These are phyloP conservation scores for Gossypium stocksii DNA, from an alignment of 345 rosid species.

Conservation along the genomic window DNA sequence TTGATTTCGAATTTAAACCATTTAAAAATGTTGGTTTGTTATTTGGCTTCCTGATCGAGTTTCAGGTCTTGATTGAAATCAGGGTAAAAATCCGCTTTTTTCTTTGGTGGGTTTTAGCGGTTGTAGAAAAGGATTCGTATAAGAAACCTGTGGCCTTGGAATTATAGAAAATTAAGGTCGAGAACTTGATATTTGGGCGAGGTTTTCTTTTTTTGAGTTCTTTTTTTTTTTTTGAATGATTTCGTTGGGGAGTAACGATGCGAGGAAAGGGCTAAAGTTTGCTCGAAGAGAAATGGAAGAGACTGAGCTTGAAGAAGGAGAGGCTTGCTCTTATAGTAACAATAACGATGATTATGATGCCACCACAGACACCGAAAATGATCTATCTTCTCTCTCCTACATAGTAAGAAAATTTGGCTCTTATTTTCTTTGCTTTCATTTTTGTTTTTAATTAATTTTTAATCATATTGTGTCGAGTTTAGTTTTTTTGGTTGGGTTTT, in stretches of 20 bases:
- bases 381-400: constrained; percentile 78
- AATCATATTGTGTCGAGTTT: neutral
- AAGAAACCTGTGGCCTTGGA: constrained; percentile 14
- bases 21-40: neutral
- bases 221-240: constrained; percentile 28
- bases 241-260: constrained; percentile 48
- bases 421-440: neutral
- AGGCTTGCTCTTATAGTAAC: constrained; percentile 57
- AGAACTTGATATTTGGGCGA: constrained; percentile 24
- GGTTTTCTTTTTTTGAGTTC: constrained; percentile 1
- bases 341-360: constrained; percentile 43
- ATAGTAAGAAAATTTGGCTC: constrained; percentile 43
- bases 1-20: constrained; percentile 12
- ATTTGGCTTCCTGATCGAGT: constrained; percentile 38
- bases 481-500: constrained; percentile 2
- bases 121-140: constrained; percentile 20
- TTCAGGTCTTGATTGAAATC: constrained; percentile 26
- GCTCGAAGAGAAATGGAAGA: constrained; percentile 45
- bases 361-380: constrained; percentile 60
- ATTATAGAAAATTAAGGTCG: constrained; percentile 14
- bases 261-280: constrained; percentile 41
- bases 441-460: neutral
- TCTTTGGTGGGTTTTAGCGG: constrained; percentile 34
- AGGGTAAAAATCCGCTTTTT: constrained; percentile 22
- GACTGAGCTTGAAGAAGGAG: constrained; percentile 73